Evolutionary conservation across 2,329 filamentous ascomycete species (phyloP), one percentile per base, ranked within the genome.

Genomic region (Fusarium goolgardi): DNA sequence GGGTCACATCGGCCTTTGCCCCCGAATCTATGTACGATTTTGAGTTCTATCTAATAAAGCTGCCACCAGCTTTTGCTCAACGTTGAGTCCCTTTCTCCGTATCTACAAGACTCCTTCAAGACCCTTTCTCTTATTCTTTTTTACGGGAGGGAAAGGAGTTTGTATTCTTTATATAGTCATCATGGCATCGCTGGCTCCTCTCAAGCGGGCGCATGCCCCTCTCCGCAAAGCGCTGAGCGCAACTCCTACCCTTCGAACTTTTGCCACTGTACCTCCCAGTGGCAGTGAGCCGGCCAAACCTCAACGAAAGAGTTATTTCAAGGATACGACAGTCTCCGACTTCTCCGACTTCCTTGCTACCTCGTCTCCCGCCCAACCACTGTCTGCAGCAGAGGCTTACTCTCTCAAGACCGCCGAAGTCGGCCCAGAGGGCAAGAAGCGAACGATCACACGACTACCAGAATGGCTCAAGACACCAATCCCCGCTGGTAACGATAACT

Each of bases 381-480:
- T 89, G 7, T 71, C 85, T 1, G 72, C 81, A 9, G 77, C 81
- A 67, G 88, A 90, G 54, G 86, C 87, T 8, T 88, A 88, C 76
- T 82, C 84, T 56, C 81, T 90, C 41, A 83, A 84, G 69, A 90
- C 88, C 39, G 88, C 86, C 69, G 83, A 89, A 75, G 88, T 90
- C 72, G 88, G 88, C 37, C 88, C 88, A 21, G 84, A 83, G 29
- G 87, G 87, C 63, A 86, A 84, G 77, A 87, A 88, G 77, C 84
- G 82, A 69, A 89, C 87, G 71, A 87, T 90, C 72, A 90, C 88
- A 16, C 89, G 96, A 47, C 84, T 99, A 49, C 96, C 96, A 21
- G 87, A 91, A 71, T 99, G 96, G 96, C 88, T 99, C 67, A 97
- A 98, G 85, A 99, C 95, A 23, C 92, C 94, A 3, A 96, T 99